A percentile compares a stretch with the other conserved stretches of the same genome.
phyloP scores from a whole-genome alignment of 2,329 filamentous ascomycete species.

The Monilinia fructigena region DNA sequence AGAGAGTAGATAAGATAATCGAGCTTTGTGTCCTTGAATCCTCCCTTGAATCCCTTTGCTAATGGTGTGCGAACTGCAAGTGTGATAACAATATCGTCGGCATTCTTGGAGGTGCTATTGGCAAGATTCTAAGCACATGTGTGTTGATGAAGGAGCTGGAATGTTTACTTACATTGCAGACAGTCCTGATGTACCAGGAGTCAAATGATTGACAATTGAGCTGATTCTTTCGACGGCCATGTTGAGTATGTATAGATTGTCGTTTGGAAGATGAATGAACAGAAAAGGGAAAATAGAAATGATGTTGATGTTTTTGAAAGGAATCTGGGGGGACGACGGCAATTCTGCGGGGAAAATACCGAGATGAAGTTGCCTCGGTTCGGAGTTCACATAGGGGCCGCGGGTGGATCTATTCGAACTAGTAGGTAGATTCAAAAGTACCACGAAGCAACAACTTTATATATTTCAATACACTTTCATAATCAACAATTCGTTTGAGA shows the following conservation, averaged over 20 bases:
- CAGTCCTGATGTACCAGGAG: conserved; percentile 69
- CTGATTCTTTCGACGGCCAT: conserved; percentile 86
- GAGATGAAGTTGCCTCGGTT: conserved; percentile 17
- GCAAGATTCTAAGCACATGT: conserved; percentile 33
- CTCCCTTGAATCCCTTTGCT: conserved; percentile 84
- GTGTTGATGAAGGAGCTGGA: conserved; percentile 18
- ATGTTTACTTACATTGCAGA: conserved; percentile 67
- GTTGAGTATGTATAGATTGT: conserved; percentile 35
- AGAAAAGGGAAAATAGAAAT: background rate
- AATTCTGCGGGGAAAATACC: background rate
- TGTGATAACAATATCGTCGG: conserved; percentile 96
- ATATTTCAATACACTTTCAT: too few species aligned
- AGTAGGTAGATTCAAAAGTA: too few species aligned
- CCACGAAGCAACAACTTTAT: too few species aligned
- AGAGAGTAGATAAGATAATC: conserved; percentile 84
- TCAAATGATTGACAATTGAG: conserved; percentile 83
- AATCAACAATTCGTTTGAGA: too few species aligned
- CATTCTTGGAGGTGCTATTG: conserved; percentile 79
- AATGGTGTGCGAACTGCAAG: conserved; percentile 86
- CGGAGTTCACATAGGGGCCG: background rate
- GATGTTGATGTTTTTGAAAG: conserved; percentile 16
- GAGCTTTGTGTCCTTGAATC: conserved; percentile 89
- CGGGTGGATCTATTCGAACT: too few species aligned
- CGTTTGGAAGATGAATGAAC: background rate
- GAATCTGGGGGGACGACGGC: conserved; percentile 6